phyloP scores from a whole-genome alignment of 495 filamentous ascomycete species.

The Neurospora intermedia region DNA sequence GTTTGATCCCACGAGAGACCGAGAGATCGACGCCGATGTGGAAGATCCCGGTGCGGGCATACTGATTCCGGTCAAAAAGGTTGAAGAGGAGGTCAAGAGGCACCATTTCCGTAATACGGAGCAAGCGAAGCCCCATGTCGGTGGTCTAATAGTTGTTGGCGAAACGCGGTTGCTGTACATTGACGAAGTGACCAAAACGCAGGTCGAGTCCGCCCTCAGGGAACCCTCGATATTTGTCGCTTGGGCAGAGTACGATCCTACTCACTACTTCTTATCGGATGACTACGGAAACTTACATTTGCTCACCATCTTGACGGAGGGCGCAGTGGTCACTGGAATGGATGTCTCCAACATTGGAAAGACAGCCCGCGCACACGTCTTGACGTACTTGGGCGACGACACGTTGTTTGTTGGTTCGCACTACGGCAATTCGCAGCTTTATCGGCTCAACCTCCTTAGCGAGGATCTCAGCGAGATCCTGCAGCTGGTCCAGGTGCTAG shows the following conservation, averaged over 20 bases:
- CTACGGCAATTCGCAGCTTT: constrained; percentile 80
- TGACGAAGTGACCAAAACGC: constrained; percentile 56
- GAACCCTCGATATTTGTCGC: constrained; percentile 74
- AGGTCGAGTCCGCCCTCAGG: constrained; percentile 47
- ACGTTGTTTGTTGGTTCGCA: constrained; percentile 83
- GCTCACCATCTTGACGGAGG: constrained; percentile 59
- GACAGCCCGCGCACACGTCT: constrained; percentile 59
- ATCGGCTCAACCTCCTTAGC: constrained; percentile 41
- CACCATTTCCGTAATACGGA: constrained; percentile 40
- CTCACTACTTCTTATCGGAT: constrained; percentile 77
- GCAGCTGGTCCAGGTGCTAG: constrained; percentile 62
- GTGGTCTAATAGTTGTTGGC: constrained; percentile 72
- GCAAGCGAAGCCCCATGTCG: constrained; percentile 38
- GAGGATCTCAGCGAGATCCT: constrained; percentile 31
- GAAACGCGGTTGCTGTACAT: constrained; percentile 79
- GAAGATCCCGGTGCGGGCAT: constrained; percentile 65
- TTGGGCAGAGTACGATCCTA: constrained; percentile 74
- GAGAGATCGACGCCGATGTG: constrained; percentile 44
- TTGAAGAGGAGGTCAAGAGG: constrained; percentile 37
- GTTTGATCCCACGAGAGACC: constrained; percentile 36
- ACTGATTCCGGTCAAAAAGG: constrained; percentile 68
- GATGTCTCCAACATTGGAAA: constrained; percentile 55
- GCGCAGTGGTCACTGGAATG: constrained; percentile 39
- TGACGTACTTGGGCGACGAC: constrained; percentile 71
- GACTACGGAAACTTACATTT: constrained; percentile 78